Percentiles rank a stretch among this genome's conserved stretches.
Evolutionary conservation across 257 asterid species (phyloP).

Genomic region (Agastache rugosa): DNA sequence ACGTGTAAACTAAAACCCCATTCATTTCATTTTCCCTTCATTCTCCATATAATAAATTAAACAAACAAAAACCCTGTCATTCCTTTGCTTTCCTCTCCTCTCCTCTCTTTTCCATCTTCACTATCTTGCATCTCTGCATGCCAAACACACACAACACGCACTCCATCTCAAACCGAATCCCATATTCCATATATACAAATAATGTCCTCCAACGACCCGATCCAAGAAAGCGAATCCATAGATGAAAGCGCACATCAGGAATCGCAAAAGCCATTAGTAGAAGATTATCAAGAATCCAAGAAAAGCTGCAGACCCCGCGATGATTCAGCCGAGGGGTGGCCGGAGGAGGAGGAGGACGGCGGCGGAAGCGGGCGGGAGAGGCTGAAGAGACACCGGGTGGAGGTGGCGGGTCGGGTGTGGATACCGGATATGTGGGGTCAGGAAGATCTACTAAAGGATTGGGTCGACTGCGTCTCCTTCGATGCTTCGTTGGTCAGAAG

Average conservation of each 20-base stretch:
- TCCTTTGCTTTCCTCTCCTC: background rate
- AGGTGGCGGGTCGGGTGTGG: slow-evolving; percentile 87
- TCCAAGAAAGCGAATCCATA: background rate
- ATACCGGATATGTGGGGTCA: slow-evolving; percentile 94
- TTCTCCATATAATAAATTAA: slow-evolving; percentile 23
- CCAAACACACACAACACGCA: background rate
- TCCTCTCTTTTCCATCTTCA: background rate
- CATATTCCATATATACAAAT: background rate
- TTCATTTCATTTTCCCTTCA: slow-evolving; percentile 39
- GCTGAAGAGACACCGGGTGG: slow-evolving; percentile 78
- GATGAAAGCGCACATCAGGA: background rate
- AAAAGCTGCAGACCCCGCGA: slow-evolving; percentile 8
- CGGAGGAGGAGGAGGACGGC: background rate
- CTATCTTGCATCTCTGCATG: background rate
- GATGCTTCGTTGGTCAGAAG: slow-evolving; percentile 60
- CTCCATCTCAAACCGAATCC: background rate
- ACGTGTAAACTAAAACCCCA: slow-evolving; percentile 68
- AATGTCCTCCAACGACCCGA: slow-evolving; percentile 1
- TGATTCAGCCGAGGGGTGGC: background rate
- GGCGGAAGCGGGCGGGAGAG: slow-evolving; percentile 62
- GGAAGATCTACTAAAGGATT: slow-evolving; percentile 73
- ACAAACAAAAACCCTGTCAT: background rate
- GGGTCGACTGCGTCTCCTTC: slow-evolving; percentile 75
- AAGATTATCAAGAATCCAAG: slow-evolving; percentile 15
- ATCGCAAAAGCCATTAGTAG: background rate